phyloP scores from a whole-genome alignment of 257 asterid species.

The Coffea eugenioides region DNA sequence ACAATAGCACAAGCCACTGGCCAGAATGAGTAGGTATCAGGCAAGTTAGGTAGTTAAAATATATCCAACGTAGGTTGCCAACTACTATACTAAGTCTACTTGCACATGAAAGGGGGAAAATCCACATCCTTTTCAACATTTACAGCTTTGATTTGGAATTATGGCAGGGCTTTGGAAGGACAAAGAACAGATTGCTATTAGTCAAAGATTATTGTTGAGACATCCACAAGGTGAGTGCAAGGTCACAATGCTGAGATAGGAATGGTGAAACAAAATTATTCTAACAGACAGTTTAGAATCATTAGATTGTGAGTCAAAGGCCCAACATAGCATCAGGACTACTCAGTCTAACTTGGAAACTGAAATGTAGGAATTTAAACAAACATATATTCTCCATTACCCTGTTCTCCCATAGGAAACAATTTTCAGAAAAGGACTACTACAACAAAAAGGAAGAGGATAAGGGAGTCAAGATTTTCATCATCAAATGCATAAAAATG shows the following conservation, averaged over 20 bases:
- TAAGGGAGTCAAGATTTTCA: not conserved
- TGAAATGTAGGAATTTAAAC: not conserved
- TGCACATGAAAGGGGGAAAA: not conserved
- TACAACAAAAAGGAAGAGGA: not conserved
- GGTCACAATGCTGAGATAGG: not conserved
- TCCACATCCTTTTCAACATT: not conserved
- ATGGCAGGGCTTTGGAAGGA: not conserved
- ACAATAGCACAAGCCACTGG: not conserved
- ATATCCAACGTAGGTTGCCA: not conserved
- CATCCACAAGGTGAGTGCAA: not conserved
- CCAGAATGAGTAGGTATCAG: not conserved
- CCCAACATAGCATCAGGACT: not conserved
- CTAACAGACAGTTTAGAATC: not conserved
- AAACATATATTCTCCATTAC: not conserved
- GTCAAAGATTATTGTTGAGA: not conserved
- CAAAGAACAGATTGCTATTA: not conserved
- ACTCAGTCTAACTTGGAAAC: not conserved
- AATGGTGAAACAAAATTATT: not conserved
- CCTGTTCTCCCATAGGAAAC: not conserved
- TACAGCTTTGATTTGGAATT: not conserved
- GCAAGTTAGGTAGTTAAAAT: not conserved
- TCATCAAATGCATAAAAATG: not conserved
- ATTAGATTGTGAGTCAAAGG: not conserved
- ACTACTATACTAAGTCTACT: not conserved
- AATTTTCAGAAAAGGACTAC: not conserved